phyloP scores from a whole-genome alignment of 2,329 filamentous ascomycete species.

The Triangularia setosa region DNA sequence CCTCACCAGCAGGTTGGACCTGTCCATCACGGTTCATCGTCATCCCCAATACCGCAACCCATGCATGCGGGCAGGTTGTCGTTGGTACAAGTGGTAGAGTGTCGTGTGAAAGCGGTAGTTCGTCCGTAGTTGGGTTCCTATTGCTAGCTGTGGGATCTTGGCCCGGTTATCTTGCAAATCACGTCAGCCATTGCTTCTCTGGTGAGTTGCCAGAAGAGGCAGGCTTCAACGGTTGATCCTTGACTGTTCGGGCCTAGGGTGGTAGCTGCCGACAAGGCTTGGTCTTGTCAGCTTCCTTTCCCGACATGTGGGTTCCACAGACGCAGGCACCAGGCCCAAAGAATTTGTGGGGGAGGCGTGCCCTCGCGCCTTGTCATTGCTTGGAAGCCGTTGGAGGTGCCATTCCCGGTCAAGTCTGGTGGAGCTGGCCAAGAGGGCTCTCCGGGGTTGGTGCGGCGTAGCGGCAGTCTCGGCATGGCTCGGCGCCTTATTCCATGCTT shows the following conservation, averaged over 20 bases:
- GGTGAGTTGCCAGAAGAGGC: constrained; percentile 1
- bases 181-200: not conserved
- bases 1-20: not conserved
- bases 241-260: constrained; percentile 1
- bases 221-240: constrained; percentile 6
- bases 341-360: not conserved
- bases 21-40: not conserved
- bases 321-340: not conserved
- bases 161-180: not conserved
- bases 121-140: not conserved
- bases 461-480: not conserved
- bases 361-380: not conserved
- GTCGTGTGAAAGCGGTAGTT: not conserved
- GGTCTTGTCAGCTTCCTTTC: constrained; percentile 2
- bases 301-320: not conserved
- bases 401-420: constrained; percentile 1
- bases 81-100: not conserved
- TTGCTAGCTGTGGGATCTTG: not conserved
- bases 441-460: not conserved
- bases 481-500: not conserved
- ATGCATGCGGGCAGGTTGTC: not conserved
- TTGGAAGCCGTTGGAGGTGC: constrained; percentile 7
- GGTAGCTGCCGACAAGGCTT: not conserved
- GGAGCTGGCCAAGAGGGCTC: not conserved
- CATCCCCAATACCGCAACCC: not conserved